These are phyloP conservation scores for Umbilicaria muhlenbergii DNA, from an alignment of 495 filamentous ascomycete species.

Conservation along the genomic window DNA sequence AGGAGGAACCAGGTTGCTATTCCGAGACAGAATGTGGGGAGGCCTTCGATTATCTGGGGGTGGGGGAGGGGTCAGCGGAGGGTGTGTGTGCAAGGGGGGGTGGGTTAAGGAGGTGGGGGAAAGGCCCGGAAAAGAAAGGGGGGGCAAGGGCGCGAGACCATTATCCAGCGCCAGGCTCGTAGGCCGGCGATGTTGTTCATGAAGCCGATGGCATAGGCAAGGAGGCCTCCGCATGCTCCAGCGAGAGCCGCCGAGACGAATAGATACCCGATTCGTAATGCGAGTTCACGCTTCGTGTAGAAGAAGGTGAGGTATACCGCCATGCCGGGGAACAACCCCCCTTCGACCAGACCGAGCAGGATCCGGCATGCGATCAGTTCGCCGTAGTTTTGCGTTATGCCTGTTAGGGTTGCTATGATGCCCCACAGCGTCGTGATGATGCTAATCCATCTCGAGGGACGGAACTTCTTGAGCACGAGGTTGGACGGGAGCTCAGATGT, in stretches of 20 bases:
- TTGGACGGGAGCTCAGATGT: conserved; percentile 47
- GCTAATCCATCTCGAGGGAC: conserved; percentile 52
- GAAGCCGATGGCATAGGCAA: conserved; percentile 27
- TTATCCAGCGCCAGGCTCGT: conserved; percentile 36
- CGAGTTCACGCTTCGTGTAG: conserved; percentile 59
- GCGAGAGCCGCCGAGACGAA: conserved; percentile 64
- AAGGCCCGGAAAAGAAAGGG: too few species aligned
- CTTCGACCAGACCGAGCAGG: conserved; percentile 39
- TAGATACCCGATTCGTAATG: conserved; percentile 57
- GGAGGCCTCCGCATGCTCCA: conserved; percentile 58
- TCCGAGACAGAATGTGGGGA: conserved; percentile 50
- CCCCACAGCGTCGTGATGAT: conserved; percentile 52
- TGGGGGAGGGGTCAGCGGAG: too few species aligned
- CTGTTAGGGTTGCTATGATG: conserved; percentile 52
- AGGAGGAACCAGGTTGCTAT: conserved; percentile 44
- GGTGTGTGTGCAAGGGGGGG: too few species aligned
- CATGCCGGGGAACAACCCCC: conserved; percentile 37
- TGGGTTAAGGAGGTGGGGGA: too few species aligned
- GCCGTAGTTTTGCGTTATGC: conserved; percentile 43
- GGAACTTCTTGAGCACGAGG: conserved; percentile 45
- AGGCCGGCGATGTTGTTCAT: conserved; percentile 50
- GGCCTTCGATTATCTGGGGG: conserved; percentile 46
- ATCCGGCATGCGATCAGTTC: conserved; percentile 38
- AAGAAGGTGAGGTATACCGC: conserved; percentile 60
- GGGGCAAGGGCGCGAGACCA: conserved; percentile 22